Evolutionary conservation across 352 stramenopile genomes (phyloP).

Genomic region (Thalassiosira mediterranea): DNA sequence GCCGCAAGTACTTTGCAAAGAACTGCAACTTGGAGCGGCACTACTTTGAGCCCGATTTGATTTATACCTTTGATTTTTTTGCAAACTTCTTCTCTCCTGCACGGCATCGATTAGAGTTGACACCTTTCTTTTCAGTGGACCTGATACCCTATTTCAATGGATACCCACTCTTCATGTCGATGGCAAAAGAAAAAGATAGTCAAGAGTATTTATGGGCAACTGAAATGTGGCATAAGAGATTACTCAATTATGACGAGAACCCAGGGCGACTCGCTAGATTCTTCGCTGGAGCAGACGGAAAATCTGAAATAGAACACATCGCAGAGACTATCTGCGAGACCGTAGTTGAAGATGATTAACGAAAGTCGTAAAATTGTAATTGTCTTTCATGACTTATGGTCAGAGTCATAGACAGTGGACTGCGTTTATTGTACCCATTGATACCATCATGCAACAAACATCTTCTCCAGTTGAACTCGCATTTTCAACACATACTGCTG

Average conservation of each 20-base stretch:
- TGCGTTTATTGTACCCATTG: too few relatives aligned
- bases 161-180: constrained; percentile 53
- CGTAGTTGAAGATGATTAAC: neutral
- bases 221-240: constrained; percentile 48
- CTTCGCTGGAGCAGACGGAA: too few relatives aligned
- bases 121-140: constrained; percentile 50
- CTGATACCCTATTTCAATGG: constrained; percentile 59
- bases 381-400: too few relatives aligned
- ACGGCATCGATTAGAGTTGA: constrained; percentile 42
- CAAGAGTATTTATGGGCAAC: constrained; percentile 53
- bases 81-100: constrained; percentile 53
- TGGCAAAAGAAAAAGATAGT: constrained; percentile 51
- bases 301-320: too few relatives aligned
- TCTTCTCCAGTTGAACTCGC: too few relatives aligned
- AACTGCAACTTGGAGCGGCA: constrained; percentile 43
- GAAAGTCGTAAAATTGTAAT: neutral
- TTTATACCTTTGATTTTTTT: constrained; percentile 66
- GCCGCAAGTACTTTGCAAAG: constrained; percentile 56
- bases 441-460: too few relatives aligned
- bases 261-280: constrained; percentile 30
- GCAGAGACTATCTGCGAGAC: too few relatives aligned
- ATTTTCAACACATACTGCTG: too few relatives aligned
- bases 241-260: constrained; percentile 43
- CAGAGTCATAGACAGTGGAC: too few relatives aligned
- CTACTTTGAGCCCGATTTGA: constrained; percentile 52